phyloP scores from a whole-genome alignment of 345 rosid species.

The Eucalyptus sideroxylon region DNA sequence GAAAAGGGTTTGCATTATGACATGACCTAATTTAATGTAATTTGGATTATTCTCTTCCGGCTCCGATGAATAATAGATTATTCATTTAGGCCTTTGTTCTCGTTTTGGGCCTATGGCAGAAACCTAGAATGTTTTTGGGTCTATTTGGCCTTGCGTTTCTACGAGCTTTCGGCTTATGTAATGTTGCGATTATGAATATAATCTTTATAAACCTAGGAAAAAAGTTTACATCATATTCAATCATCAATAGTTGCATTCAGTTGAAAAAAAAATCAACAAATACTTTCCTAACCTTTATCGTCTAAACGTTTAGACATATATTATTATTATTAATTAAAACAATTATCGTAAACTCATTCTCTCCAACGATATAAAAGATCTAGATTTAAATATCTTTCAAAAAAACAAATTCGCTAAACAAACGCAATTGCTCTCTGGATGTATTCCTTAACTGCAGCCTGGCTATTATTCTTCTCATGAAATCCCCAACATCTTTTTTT shows the following conservation, averaged over 20 bases:
- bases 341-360: neutral
- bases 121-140: neutral
- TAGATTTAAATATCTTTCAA: neutral
- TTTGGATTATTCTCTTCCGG: neutral
- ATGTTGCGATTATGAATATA: neutral
- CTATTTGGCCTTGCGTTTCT: neutral
- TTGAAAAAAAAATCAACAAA: neutral
- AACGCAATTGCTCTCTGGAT: neutral
- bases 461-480: neutral
- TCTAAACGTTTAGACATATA: neutral
- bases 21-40: neutral
- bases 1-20: neutral
- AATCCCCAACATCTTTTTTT: neutral
- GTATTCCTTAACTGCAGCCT: no score
- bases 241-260: neutral
- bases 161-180: neutral
- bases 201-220: neutral
- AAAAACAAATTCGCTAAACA: no score
- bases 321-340: neutral
- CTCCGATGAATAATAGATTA: no score
- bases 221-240: neutral
- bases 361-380: neutral
- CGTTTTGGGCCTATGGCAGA: no score
- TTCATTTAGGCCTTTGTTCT: neutral
- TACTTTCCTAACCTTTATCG: neutral